These are phyloP conservation scores for Forsythia suspensa DNA, from an alignment of 257 asterid species.

Conservation along the genomic window DNA sequence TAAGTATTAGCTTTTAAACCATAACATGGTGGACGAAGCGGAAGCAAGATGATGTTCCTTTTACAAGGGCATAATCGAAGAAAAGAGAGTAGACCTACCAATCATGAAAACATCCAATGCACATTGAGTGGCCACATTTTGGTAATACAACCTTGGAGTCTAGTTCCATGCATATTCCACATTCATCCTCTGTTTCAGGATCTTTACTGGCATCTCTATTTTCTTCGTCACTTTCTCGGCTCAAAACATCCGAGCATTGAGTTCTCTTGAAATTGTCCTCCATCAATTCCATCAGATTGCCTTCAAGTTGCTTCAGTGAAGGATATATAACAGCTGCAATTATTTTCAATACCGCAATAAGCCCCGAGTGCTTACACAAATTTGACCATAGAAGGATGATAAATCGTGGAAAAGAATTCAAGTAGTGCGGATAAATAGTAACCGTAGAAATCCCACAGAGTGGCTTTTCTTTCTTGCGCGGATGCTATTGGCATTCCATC, in stretches of 20 bases:
- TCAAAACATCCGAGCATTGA: slow-evolving; percentile 8
- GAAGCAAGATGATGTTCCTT: neutral
- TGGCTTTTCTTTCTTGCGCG: slow-evolving; percentile 59
- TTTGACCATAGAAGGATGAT: neutral
- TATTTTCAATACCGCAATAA: neutral
- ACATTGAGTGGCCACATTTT: slow-evolving; percentile 64
- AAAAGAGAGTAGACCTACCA: slow-evolving; percentile 34
- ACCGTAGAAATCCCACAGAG: slow-evolving; percentile 60
- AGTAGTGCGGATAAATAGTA: slow-evolving; percentile 6
- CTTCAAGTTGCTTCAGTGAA: slow-evolving; percentile 60
- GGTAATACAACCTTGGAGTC: slow-evolving; percentile 57
- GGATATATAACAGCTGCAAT: slow-evolving; percentile 70
- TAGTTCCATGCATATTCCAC: slow-evolving; percentile 73
- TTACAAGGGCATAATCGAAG: neutral
- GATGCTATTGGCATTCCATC: slow-evolving; percentile 53
- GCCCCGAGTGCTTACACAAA: neutral
- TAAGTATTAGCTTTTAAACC: too few species aligned
- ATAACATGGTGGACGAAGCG: neutral
- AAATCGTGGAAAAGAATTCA: neutral
- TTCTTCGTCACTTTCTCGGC: slow-evolving; percentile 5
- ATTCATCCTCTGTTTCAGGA: slow-evolving; percentile 51
- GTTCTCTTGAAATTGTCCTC: slow-evolving; percentile 29
- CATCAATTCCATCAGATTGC: slow-evolving; percentile 38
- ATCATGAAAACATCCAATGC: slow-evolving; percentile 55
- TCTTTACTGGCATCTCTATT: slow-evolving; percentile 18